phyloP scores from a whole-genome alignment of 768 basidiomycete species.

The Lentinula guzmanii region DNA sequence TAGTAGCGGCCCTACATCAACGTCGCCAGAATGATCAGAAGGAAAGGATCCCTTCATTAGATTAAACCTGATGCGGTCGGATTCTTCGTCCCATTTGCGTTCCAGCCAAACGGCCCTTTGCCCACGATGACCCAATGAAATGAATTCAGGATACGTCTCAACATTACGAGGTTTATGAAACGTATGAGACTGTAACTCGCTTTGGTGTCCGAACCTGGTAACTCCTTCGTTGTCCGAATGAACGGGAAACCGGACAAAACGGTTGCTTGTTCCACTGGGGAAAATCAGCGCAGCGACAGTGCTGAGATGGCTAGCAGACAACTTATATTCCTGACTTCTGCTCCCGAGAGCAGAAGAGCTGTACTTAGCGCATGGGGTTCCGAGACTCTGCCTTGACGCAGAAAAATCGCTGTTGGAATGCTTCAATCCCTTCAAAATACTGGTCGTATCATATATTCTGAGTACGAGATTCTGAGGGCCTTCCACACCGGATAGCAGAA shows the following conservation, averaged over 20 bases:
- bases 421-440: neutral
- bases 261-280: neutral
- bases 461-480: slow-evolving; percentile 21
- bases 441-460: slow-evolving; percentile 20
- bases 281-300: slow-evolving; percentile 1
- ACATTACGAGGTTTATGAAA: slow-evolving; percentile 20
- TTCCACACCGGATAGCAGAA: slow-evolving; percentile 23
- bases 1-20: slow-evolving; percentile 31
- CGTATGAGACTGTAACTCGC: slow-evolving; percentile 9
- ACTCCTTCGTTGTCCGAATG: neutral
- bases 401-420: neutral
- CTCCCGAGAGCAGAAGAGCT: neutral
- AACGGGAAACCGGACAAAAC: slow-evolving; percentile 14
- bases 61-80: slow-evolving; percentile 19
- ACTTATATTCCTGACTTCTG: neutral
- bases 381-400: neutral
- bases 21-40: slow-evolving; percentile 12
- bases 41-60: slow-evolving; percentile 48
- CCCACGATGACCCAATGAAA: slow-evolving; percentile 37
- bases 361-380: neutral
- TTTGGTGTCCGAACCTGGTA: neutral
- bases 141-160: slow-evolving; percentile 18
- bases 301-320: neutral
- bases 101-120: slow-evolving; percentile 48
- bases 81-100: slow-evolving; percentile 42